Evolutionary conservation across 2,329 filamentous ascomycete species (phyloP).

Genomic region (Trichoderma atrobrunneum): DNA sequence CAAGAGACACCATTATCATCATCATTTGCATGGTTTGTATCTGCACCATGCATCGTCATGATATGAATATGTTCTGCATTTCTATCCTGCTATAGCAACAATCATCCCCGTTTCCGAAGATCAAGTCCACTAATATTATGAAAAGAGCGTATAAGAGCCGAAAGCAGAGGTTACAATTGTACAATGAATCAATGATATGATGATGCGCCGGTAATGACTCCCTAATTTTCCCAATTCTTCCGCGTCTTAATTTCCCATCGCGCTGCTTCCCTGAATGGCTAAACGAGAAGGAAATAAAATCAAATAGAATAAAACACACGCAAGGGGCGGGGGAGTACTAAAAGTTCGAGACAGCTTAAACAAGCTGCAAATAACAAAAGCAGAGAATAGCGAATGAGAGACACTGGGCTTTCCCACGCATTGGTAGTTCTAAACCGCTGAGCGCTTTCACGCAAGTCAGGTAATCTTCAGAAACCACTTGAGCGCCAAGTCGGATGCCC

Average conservation of each 20-base stretch:
- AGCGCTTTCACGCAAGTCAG: background rate
- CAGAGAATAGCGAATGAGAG: background rate
- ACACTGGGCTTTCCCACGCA: background rate
- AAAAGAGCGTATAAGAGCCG: constrained; percentile 6
- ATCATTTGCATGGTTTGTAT: background rate
- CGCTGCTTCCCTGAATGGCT: constrained; percentile 20
- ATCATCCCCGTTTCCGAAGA: constrained; percentile 21
- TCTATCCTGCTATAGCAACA: constrained; percentile 25
- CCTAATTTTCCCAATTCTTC: constrained; percentile 25
- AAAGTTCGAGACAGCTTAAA: background rate
- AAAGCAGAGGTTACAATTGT: constrained; percentile 16
- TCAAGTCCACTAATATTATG: background rate
- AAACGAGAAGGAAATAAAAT: constrained; percentile 6
- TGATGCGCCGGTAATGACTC: constrained; percentile 29
- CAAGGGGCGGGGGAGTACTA: background rate
- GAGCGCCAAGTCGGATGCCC: background rate
- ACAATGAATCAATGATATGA: constrained; percentile 20
- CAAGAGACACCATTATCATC: background rate
- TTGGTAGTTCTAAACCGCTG: background rate
- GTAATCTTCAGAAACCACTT: background rate
- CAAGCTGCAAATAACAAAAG: background rate
- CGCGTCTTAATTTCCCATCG: constrained; percentile 23
- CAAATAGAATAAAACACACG: constrained; percentile 11
- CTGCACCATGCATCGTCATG: background rate
- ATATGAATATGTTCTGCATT: constrained; percentile 15